Evolutionary conservation across 73 alveolate species (phyloP).

Genomic region (Breviolum minutum): DNA sequence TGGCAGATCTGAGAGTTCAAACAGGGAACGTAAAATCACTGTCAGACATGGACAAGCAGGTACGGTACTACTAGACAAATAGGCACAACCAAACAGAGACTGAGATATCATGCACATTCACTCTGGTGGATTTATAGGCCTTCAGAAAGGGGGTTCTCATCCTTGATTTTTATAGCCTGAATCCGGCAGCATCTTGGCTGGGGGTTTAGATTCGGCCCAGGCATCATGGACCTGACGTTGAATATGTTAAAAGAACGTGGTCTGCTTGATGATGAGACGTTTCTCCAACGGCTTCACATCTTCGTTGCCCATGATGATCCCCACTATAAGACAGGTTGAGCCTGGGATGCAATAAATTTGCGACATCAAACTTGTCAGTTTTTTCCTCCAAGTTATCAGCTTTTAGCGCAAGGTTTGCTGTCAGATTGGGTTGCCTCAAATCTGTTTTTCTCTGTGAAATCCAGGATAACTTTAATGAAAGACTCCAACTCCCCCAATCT

Average conservation of each 20-base stretch:
- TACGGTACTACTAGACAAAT: too few species aligned
- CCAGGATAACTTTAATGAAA: not conserved
- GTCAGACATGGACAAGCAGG: too few species aligned
- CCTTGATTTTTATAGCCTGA: not conserved
- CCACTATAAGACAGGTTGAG: not conserved
- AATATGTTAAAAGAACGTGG: not conserved
- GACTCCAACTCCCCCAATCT: not conserved
- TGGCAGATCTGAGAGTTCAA: not conserved
- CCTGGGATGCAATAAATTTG: not conserved
- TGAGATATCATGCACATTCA: too few species aligned
- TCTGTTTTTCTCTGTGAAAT: not conserved
- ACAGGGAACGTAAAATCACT: too few species aligned
- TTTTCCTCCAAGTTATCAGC: not conserved
- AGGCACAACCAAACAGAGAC: too few species aligned
- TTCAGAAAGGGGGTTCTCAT: not conserved
- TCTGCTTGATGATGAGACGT: not conserved
- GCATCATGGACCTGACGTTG: constrained; percentile 35
- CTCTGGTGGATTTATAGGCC: too few species aligned
- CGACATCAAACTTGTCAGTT: not conserved
- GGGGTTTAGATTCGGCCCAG: not conserved
- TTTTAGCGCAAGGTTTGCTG: not conserved
- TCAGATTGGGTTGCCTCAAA: not conserved
- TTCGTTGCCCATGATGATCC: constrained; percentile 52
- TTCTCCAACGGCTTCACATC: not conserved
- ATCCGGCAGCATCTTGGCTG: not conserved